Percentiles rank a stretch among this genome's conserved stretches.
Evolutionary conservation across 2,329 filamentous ascomycete genomes (phyloP).

Genomic region (Berkeleyomyces rouxiae): DNA sequence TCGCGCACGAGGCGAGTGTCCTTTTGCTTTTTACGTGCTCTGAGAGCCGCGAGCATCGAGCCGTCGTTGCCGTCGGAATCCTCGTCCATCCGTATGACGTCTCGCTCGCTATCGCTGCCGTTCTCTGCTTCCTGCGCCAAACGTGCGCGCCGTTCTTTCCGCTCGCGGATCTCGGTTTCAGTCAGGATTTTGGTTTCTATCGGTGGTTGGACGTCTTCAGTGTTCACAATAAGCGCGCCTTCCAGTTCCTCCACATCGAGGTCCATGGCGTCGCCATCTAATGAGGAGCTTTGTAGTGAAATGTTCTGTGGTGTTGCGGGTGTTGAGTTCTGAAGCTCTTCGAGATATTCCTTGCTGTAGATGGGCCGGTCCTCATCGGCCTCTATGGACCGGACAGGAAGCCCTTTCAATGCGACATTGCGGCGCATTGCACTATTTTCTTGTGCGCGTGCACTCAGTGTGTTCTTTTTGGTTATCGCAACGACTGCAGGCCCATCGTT

Average conservation of each 20-base stretch:
- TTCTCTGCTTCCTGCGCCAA: slow-evolving; percentile 50
- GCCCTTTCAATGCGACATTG: slow-evolving; percentile 27
- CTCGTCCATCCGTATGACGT: slow-evolving; percentile 42
- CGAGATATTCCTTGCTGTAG: slow-evolving; percentile 76
- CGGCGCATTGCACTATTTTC: slow-evolving; percentile 50
- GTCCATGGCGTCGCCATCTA: slow-evolving; percentile 32
- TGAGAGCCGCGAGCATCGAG: slow-evolving; percentile 7
- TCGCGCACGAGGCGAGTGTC: slow-evolving; percentile 64
- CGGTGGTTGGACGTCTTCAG: slow-evolving; percentile 19
- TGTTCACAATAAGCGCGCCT: slow-evolving; percentile 47
- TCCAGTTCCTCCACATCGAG: slow-evolving; percentile 45
- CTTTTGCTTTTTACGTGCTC: slow-evolving; percentile 38
- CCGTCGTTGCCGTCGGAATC: slow-evolving; percentile 27
- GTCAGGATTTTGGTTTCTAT: slow-evolving; percentile 45
- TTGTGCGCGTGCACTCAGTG: slow-evolving; percentile 44
- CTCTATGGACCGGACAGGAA: slow-evolving; percentile 41
- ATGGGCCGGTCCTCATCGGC: slow-evolving; percentile 52
- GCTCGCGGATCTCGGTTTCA: slow-evolving; percentile 73
- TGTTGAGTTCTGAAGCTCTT: slow-evolving; percentile 72
- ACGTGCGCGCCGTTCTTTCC: slow-evolving; percentile 75
- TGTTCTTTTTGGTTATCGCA: slow-evolving; percentile 46
- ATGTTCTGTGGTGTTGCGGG: slow-evolving; percentile 62
- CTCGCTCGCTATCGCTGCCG: slow-evolving; percentile 22
- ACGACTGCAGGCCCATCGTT: slow-evolving; percentile 37
- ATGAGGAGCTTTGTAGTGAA: slow-evolving; percentile 25